A percentile compares a stretch with the other conserved stretches of the same genome.
Conservation (phyloP, 345 rosid genomes). For the Syzygium grande region DNA sequence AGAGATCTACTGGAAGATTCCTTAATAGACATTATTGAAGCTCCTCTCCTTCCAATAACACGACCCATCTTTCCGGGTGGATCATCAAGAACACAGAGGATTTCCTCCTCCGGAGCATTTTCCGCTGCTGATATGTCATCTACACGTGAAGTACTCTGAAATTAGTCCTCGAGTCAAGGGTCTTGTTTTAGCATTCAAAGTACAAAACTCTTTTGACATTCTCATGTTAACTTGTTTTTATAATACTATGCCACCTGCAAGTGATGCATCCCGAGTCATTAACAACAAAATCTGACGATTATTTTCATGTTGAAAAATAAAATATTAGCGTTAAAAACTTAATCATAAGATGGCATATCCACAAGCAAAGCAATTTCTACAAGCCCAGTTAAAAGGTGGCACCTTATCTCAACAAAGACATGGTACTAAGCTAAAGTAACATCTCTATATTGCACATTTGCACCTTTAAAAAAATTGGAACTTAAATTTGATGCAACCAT, state of each 20-base stretch:
- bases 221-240: not conserved
- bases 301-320: not conserved
- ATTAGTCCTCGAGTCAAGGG: not conserved
- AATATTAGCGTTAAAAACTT: not conserved
- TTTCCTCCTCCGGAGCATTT: slow-evolving; percentile 55
- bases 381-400: not conserved
- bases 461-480: not conserved
- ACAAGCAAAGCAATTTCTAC: not conserved
- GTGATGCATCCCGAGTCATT: not conserved
- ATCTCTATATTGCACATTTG: not conserved
- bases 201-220: not conserved
- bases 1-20: slow-evolving; percentile 64
- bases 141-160: slow-evolving; percentile 9
- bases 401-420: not conserved
- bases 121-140: slow-evolving; percentile 40
- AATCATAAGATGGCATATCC: not conserved
- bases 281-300: not conserved
- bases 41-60: slow-evolving; percentile 81
- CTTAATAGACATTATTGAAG: slow-evolving; percentile 70
- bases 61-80: slow-evolving; percentile 92
- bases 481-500: not conserved
- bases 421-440: not conserved
- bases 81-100: slow-evolving; percentile 73
- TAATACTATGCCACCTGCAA: not conserved
- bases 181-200: not conserved